Percentiles rank a stretch among this genome's conserved stretches.
These are phyloP conservation scores for Auriscalpium orientale DNA, from an alignment of 768 basidiomycete species.

Conservation along the genomic window DNA sequence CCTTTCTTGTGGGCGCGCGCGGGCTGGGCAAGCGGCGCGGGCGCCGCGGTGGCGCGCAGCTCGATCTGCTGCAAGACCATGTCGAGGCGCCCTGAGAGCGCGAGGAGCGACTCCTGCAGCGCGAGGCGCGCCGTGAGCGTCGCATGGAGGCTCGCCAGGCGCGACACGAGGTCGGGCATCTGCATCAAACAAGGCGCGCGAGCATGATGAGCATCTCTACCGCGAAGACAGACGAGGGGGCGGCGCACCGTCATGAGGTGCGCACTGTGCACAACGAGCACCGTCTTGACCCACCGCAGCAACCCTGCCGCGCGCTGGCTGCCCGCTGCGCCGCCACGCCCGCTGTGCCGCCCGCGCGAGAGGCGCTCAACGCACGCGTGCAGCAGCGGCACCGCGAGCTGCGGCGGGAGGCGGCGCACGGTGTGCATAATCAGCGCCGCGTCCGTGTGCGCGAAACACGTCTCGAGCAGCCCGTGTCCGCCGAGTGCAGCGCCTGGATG, in stretches of 20 bases:
- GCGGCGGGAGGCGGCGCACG: conserved; percentile 77
- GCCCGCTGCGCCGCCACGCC: conserved; percentile 69
- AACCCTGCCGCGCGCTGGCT: conserved; percentile 66
- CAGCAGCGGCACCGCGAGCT: conserved; percentile 79
- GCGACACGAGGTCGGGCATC: conserved; percentile 89
- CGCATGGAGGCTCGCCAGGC: conserved; percentile 78
- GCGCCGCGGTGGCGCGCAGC: conserved; percentile 69
- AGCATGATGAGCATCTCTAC: background rate
- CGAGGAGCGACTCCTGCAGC: conserved; percentile 77
- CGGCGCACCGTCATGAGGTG: conserved; percentile 87
- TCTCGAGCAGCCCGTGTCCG: conserved; percentile 82
- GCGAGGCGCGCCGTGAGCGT: conserved; percentile 73
- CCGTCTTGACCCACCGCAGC: conserved; percentile 73
- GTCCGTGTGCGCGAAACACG: conserved; percentile 80
- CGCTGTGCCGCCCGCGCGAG: conserved; percentile 63
- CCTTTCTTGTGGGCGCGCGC: conserved; percentile 23
- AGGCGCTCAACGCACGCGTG: conserved; percentile 86
- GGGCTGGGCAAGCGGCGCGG: conserved; percentile 39
- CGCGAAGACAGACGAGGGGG: background rate
- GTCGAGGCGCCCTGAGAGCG: conserved; percentile 84
- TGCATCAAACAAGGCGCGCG: conserved; percentile 26
- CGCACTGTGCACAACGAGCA: conserved; percentile 78
- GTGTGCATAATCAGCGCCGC: conserved; percentile 78
- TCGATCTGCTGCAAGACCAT: conserved; percentile 93
- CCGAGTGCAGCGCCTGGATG: conserved; percentile 93